Evolutionary conservation across 371 early-diverging fungal genomes (phyloP).

Genomic region (Actinomortierella wolfii): DNA sequence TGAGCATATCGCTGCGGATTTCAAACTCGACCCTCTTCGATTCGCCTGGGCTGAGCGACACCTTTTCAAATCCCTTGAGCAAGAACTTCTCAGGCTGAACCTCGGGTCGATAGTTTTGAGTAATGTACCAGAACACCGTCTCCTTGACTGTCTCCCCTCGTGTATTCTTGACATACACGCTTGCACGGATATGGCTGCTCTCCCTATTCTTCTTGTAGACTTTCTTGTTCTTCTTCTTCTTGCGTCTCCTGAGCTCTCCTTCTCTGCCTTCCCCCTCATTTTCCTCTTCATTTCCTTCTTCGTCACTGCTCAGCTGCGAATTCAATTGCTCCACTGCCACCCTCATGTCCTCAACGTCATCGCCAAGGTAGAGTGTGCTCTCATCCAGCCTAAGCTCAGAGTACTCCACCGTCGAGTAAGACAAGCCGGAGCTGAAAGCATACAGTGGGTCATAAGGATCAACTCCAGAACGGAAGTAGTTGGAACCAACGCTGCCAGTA

Average conservation of each 20-base stretch:
- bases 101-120: constrained; percentile 58
- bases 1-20: constrained; percentile 46
- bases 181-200: constrained; percentile 38
- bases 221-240: background rate
- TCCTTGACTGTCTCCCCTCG: constrained; percentile 57
- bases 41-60: constrained; percentile 49
- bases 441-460: constrained; percentile 54
- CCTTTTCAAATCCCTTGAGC: constrained; percentile 60
- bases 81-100: constrained; percentile 51
- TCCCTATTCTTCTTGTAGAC: constrained; percentile 3
- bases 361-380: constrained; percentile 1
- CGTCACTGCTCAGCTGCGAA: too few relatives aligned
- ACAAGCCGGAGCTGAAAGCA: constrained; percentile 66
- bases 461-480: constrained; percentile 32
- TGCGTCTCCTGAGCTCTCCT: background rate
- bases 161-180: constrained; percentile 55
- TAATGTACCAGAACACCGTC: constrained; percentile 62
- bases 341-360: constrained; percentile 5
- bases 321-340: too few relatives aligned
- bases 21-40: constrained; percentile 51
- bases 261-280: constrained; percentile 1
- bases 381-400: constrained; percentile 43
- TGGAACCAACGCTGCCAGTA: constrained; percentile 35
- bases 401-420: constrained; percentile 61
- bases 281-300: background rate